Conservation (phyloP, 805 yeast species). For the Yarrowia yakushimensis region DNA sequence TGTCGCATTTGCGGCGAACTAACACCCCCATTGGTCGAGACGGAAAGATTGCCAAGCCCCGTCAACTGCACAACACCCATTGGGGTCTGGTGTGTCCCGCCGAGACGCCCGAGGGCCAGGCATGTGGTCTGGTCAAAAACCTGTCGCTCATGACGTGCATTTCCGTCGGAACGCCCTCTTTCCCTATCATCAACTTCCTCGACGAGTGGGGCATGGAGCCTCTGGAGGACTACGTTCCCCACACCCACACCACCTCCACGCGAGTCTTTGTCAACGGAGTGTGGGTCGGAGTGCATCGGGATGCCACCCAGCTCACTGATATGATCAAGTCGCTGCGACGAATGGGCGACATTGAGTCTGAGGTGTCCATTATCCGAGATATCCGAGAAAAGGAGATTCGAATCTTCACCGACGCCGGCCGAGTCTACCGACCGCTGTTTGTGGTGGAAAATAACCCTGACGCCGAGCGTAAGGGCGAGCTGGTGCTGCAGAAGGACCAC, state of each 20-base stretch:
- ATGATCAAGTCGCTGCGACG: conserved; percentile 90
- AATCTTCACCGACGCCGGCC: conserved; percentile 96
- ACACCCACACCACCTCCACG: conserved; percentile 84
- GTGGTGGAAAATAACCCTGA: conserved; percentile 76
- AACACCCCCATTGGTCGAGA: conserved; percentile 99
- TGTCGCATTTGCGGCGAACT: conserved; percentile 97
- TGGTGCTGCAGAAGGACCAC: conserved; percentile 81
- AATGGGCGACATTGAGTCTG: conserved; percentile 92
- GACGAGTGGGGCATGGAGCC: conserved; percentile 99
- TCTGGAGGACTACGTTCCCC: conserved; percentile 90
- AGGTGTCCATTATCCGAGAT: conserved; percentile 94
- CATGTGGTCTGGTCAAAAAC: conserved; percentile 98
- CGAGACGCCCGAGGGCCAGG: conserved; percentile 99
- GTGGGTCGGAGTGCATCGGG: conserved; percentile 98
- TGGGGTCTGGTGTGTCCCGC: conserved; percentile 99
- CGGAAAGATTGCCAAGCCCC: conserved; percentile 97
- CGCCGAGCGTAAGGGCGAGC: conserved; percentile 58
- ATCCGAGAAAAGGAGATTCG: conserved; percentile 95
- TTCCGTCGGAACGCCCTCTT: conserved; percentile 96
- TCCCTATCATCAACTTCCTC: conserved; percentile 84
- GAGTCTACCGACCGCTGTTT: conserved; percentile 95
- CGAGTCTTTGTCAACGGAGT: conserved; percentile 97
- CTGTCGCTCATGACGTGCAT: conserved; percentile 95
- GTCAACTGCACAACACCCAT: conserved; percentile 98
- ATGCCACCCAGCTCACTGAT: conserved; percentile 86